Percentiles rank a stretch among this genome's conserved stretches.
Conservation (phyloP, 2,329 filamentous ascomycete species). For the Pseudopithomyces maydicus region DNA sequence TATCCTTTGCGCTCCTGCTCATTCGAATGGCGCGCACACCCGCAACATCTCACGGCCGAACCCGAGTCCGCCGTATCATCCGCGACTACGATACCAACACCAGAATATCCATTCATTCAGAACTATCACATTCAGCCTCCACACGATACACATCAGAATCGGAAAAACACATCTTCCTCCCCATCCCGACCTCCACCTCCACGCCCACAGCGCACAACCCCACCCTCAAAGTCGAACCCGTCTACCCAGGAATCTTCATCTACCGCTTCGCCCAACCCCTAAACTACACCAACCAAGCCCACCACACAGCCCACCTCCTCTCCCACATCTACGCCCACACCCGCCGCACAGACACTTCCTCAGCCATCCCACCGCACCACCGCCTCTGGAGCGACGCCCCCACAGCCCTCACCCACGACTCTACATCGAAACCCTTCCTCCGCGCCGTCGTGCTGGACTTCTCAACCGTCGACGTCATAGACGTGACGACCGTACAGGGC, state of each 20-base stretch:
- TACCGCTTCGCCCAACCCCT: constrained; percentile 92
- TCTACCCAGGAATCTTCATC: constrained; percentile 81
- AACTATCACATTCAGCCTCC: constrained; percentile 44
- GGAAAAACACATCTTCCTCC: constrained; percentile 19
- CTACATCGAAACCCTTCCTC: constrained; percentile 50
- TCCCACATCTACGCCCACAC: constrained; percentile 64
- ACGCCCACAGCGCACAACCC: constrained; percentile 63
- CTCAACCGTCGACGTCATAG: constrained; percentile 60
- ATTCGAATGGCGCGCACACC: constrained; percentile 60
- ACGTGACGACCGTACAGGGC: constrained; percentile 61
- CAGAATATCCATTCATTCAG: neutral
- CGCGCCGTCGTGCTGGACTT: constrained; percentile 63
- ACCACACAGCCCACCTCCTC: constrained; percentile 78
- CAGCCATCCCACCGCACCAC: constrained; percentile 38
- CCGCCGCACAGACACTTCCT: constrained; percentile 22
- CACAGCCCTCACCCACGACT: constrained; percentile 38
- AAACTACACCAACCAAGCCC: constrained; percentile 89
- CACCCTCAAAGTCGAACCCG: constrained; percentile 65
- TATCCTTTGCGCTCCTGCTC: constrained; percentile 77
- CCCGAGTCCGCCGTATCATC: constrained; percentile 22
- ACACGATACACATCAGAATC: constrained; percentile 38
- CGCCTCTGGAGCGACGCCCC: constrained; percentile 61
- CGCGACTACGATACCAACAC: constrained; percentile 52
- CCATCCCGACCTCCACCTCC: constrained; percentile 47
- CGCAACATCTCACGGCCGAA: constrained; percentile 28